phyloP scores from a whole-genome alignment of 1,284 basidiomycete genomes.

The Ceratobasidium papillatum region DNA sequence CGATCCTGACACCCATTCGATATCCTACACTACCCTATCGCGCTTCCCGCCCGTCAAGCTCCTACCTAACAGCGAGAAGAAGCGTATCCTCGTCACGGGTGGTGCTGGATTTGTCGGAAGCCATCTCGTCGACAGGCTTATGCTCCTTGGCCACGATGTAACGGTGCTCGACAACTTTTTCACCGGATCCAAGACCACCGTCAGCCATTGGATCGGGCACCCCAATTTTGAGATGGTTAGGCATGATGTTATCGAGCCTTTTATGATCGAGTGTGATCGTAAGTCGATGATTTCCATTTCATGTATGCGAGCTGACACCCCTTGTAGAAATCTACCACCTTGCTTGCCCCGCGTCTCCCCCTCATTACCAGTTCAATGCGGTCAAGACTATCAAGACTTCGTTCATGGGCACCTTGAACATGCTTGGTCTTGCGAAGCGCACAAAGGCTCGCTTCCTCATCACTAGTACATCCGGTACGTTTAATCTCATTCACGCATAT shows the following conservation, averaged over 20 bases:
- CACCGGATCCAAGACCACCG: constrained; percentile 93
- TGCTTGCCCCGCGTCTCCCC: constrained; percentile 94
- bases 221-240: constrained; percentile 98
- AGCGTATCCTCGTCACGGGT: constrained; percentile 92
- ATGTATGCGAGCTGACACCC: constrained; percentile 28
- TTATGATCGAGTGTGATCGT: constrained; percentile 98
- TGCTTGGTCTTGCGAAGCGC: constrained; percentile 98
- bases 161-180: constrained; percentile 99
- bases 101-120: constrained; percentile 98
- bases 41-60: constrained; percentile 92
- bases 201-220: constrained; percentile 95
- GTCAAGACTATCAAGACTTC: constrained; percentile 98
- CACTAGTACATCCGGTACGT: constrained; percentile 85
- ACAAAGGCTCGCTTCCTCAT: constrained; percentile 97
- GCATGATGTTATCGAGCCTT: constrained; percentile 95
- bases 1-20: constrained; percentile 76
- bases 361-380: constrained; percentile 94
- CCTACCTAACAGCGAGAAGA: constrained; percentile 78
- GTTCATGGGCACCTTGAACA: constrained; percentile 96
- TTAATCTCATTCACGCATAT: neutral
- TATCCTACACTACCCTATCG: constrained; percentile 90
- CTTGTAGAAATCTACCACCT: constrained; percentile 91
- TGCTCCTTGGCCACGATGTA: constrained; percentile 97
- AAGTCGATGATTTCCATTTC: constrained; percentile 52
- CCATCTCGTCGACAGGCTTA: constrained; percentile 95